A percentile compares a stretch with the other conserved stretches of the same genome.
Evolutionary conservation across 2,329 filamentous ascomycete species (phyloP).

Genomic region (Fusarium sp.): DNA sequence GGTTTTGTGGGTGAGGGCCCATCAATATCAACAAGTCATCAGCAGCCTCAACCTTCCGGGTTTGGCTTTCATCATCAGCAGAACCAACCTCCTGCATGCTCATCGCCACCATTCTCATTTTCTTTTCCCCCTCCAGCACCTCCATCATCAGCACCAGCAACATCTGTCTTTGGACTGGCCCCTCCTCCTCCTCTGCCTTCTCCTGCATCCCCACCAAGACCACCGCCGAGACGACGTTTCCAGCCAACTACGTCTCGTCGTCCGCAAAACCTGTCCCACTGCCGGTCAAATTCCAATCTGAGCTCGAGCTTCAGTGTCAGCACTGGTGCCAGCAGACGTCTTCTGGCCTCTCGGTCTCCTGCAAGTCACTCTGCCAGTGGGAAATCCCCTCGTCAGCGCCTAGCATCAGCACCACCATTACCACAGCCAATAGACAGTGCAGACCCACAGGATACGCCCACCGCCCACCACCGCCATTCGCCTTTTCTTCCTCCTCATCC

Average conservation of each 20-base stretch:
- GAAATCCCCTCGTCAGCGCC: constrained; percentile 41
- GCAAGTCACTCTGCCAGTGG: constrained; percentile 35
- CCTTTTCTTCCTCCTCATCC: constrained; percentile 46
- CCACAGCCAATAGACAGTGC: constrained; percentile 23
- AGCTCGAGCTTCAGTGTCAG: constrained; percentile 20
- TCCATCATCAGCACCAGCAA: constrained; percentile 30
- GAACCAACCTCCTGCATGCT: constrained; percentile 18
- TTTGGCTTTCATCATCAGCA: constrained; percentile 25
- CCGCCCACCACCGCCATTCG: constrained; percentile 40
- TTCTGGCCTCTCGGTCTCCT: constrained; percentile 34
- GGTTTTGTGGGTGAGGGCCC: constrained; percentile 18
- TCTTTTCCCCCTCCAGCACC: constrained; percentile 16
- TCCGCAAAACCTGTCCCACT: constrained; percentile 40
- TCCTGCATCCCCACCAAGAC: constrained; percentile 28
- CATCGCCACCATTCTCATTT: constrained; percentile 28
- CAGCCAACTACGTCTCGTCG: constrained; percentile 42
- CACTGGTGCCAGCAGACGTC: constrained; percentile 28
- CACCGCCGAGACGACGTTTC: constrained; percentile 35
- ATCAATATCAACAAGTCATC: constrained; percentile 20
- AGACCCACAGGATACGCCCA: constrained; percentile 36
- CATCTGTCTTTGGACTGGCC: constrained; percentile 24
- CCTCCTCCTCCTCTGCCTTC: constrained; percentile 33
- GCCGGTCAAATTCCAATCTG: constrained; percentile 36
- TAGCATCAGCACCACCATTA: constrained; percentile 19
- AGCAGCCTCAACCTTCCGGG: constrained; percentile 17